Conservation (phyloP, 257 asterid genomes). For the Dorcoceras hygrometricum region DNA sequence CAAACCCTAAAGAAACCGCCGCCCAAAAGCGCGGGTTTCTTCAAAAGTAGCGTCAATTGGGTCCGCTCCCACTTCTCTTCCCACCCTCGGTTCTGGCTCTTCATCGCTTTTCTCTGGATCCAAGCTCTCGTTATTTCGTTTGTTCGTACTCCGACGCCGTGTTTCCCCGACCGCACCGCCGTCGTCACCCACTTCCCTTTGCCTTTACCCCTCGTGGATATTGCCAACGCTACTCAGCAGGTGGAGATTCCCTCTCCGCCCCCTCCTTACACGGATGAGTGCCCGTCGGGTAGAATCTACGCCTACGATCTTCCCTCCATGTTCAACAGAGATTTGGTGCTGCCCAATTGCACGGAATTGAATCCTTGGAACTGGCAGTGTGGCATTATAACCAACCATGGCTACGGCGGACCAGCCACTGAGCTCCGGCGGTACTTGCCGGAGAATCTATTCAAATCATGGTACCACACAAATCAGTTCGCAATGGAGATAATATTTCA, state of each 20-base stretch:
- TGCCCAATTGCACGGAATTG: slow-evolving; percentile 59
- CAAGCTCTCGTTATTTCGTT: slow-evolving; percentile 30
- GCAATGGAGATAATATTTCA: slow-evolving; percentile 66
- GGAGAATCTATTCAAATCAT: slow-evolving; percentile 47
- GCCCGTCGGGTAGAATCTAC: slow-evolving; percentile 71
- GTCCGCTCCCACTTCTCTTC: slow-evolving; percentile 28
- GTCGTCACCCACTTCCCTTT: neutral
- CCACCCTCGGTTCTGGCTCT: slow-evolving; percentile 35
- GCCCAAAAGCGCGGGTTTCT: slow-evolving; percentile 13
- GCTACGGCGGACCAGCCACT: slow-evolving; percentile 62
- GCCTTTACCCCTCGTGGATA: slow-evolving; percentile 7
- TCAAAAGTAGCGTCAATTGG: slow-evolving; percentile 3
- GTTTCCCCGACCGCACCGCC: slow-evolving; percentile 24
- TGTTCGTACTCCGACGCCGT: slow-evolving; percentile 31
- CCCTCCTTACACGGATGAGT: slow-evolving; percentile 40
- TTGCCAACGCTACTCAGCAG: neutral
- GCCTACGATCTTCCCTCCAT: slow-evolving; percentile 69
- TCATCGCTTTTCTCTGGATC: slow-evolving; percentile 28
- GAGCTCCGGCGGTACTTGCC: slow-evolving; percentile 62
- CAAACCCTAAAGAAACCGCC: slow-evolving; percentile 27
- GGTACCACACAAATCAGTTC: slow-evolving; percentile 90
- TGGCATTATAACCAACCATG: slow-evolving; percentile 71
- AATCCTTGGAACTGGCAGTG: slow-evolving; percentile 89
- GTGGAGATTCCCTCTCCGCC: slow-evolving; percentile 18
- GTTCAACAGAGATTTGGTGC: slow-evolving; percentile 53